Conservation (phyloP, 164 flowering plant species). For the Sedum album region DNA sequence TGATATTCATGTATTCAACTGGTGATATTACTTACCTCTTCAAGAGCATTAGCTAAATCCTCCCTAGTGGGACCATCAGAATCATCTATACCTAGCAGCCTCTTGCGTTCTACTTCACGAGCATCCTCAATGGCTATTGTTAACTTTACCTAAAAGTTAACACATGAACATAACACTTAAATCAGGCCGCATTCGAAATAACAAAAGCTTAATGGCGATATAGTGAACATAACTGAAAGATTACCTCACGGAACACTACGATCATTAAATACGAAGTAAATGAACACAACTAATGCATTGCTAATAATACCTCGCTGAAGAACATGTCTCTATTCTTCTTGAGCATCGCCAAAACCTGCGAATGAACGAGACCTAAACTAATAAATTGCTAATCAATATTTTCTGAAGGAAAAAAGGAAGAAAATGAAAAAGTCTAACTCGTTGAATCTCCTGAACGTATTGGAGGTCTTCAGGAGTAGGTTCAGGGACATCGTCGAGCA, state of each 20-base stretch:
- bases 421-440: not conserved
- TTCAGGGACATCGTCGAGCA: not conserved
- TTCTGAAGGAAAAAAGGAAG: not conserved
- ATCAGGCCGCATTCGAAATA: conserved; percentile 2
- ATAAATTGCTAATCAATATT: too few relatives aligned
- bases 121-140: conserved; percentile 89
- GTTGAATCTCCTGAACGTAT: conserved; percentile 6
- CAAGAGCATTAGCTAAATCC: conserved; percentile 69
- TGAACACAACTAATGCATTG: too few relatives aligned
- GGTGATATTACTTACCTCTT: conserved; percentile 35
- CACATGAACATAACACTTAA: not conserved
- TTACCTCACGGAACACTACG: too few relatives aligned
- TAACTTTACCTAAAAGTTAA: conserved; percentile 53
- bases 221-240: too few relatives aligned
- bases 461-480: conserved; percentile 7
- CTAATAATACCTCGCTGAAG: conserved; percentile 61
- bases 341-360: conserved; percentile 70
- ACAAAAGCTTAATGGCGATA: too few relatives aligned
- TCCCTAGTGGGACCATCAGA: conserved; percentile 74
- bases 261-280: too few relatives aligned
- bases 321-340: conserved; percentile 77
- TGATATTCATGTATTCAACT: not conserved
- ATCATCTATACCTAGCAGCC: conserved; percentile 77
- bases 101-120: conserved; percentile 77
- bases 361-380: not conserved